Conservation (phyloP, 2,329 filamentous ascomycete species). For the Emergomyces pasteurianus region DNA sequence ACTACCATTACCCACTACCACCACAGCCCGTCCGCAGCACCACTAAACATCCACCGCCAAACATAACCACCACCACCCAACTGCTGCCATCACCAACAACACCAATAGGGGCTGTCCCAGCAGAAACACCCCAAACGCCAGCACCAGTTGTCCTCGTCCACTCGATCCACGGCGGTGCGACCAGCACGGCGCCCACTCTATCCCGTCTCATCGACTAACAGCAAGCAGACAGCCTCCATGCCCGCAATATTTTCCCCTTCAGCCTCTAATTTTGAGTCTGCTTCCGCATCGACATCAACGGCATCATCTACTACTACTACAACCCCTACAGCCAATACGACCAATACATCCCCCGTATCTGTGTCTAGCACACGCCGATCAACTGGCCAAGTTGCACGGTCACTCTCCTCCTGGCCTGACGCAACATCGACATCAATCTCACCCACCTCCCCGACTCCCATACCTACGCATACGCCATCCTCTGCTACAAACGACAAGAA, state of each 20-base stretch:
- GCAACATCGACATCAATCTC: constrained; percentile 1
- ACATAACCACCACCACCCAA: background rate
- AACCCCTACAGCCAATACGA: constrained; percentile 8
- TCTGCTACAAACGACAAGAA: background rate
- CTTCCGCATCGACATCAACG: background rate
- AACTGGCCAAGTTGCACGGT: constrained; percentile 7
- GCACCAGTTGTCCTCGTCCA: constrained; percentile 11
- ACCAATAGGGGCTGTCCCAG: background rate
- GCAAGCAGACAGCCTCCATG: constrained; percentile 21
- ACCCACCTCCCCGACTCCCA: background rate
- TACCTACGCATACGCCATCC: background rate
- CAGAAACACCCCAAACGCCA: constrained; percentile 2
- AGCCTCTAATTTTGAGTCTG: constrained; percentile 17
- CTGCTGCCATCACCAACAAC: constrained; percentile 1
- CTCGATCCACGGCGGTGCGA: background rate
- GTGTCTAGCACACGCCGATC: constrained; percentile 1
- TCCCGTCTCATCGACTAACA: constrained; percentile 1
- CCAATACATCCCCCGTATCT: constrained; percentile 1
- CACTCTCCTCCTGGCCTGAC: constrained; percentile 8
- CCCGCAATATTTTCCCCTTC: constrained; percentile 25
- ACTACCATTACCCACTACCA: too few relatives aligned
- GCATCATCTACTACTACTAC: background rate
- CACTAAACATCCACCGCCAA: background rate
- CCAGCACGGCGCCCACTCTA: background rate
- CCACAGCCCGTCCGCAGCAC: background rate